Conservation (phyloP, 2,329 filamentous ascomycete genomes). For the Penicillium fuscoglaucum region DNA sequence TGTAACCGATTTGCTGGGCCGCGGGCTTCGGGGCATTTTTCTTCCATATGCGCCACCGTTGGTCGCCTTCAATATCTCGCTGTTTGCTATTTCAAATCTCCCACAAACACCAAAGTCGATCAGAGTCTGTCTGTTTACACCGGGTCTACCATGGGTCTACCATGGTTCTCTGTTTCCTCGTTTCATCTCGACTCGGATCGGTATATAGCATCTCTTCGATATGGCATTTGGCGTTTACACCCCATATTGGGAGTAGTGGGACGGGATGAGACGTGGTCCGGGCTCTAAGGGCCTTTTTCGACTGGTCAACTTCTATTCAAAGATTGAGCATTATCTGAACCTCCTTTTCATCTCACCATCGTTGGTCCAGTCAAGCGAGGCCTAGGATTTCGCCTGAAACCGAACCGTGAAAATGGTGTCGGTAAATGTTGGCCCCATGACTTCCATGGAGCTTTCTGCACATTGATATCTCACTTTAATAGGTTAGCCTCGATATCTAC, state of each 20-base stretch:
- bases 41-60: constrained; percentile 4
- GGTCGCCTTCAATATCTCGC: not conserved
- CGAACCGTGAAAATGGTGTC: not conserved
- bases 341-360: not conserved
- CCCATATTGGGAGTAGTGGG: not conserved
- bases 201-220: not conserved
- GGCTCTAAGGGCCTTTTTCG: not conserved
- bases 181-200: not conserved
- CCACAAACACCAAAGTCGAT: not conserved
- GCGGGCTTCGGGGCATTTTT: not conserved
- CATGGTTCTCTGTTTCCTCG: not conserved
- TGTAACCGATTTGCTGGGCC: not conserved
- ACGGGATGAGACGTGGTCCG: not conserved
- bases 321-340: not conserved
- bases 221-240: not conserved
- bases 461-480: not conserved
- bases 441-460: not conserved
- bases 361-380: not conserved
- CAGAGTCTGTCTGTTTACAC: no score
- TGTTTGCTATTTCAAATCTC: not conserved
- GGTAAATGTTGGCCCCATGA: not conserved
- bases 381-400: not conserved
- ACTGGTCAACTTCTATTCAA: not conserved
- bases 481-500: not conserved
- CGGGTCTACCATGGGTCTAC: not conserved